A percentile compares a stretch with the other conserved stretches of the same genome.
These are phyloP conservation scores for Cercospora janseana DNA, from an alignment of 2,329 filamentous ascomycete genomes.

Conservation along the genomic window DNA sequence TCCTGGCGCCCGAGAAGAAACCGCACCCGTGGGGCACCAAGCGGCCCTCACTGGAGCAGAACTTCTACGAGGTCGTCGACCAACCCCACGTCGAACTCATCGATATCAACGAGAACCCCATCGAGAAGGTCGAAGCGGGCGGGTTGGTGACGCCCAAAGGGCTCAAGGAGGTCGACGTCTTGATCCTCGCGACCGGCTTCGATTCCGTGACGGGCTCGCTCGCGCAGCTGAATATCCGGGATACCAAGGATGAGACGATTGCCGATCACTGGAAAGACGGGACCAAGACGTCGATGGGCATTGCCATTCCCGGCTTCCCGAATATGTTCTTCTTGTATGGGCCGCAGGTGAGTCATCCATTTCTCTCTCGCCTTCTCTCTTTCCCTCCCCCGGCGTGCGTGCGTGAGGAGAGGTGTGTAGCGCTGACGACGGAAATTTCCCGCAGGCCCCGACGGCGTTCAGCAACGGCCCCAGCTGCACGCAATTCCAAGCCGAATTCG, in stretches of 20 bases:
- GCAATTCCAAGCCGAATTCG: slow-evolving; percentile 45
- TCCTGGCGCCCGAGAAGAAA: slow-evolving; percentile 54
- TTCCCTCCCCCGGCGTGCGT: no score
- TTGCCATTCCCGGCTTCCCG: slow-evolving; percentile 34
- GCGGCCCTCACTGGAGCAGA: slow-evolving; percentile 46
- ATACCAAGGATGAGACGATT: slow-evolving; percentile 40
- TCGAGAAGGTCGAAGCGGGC: slow-evolving; percentile 41
- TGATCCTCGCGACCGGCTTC: slow-evolving; percentile 48
- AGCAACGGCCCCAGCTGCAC: slow-evolving; percentile 47
- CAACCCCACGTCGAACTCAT: slow-evolving; percentile 43
- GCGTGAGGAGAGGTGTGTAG: no score
- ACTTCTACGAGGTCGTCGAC: slow-evolving; percentile 47
- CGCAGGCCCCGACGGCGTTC: slow-evolving; percentile 49
- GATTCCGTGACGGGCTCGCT: slow-evolving; percentile 42
- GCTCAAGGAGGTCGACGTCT: slow-evolving; percentile 46
- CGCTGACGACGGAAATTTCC: no score
- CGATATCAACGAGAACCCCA: slow-evolving; percentile 43
- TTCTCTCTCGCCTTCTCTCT: no score
- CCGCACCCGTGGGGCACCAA: slow-evolving; percentile 54
- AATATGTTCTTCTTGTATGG: slow-evolving; percentile 49
- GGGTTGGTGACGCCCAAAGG: slow-evolving; percentile 44
- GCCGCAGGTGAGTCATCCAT: no score
- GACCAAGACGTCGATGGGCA: slow-evolving; percentile 44
- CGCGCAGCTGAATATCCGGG: slow-evolving; percentile 39
- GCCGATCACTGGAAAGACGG: slow-evolving; percentile 46